Base-by-base conservation (phyloP, 441 rosid species). In the Croton setiger region DNA sequence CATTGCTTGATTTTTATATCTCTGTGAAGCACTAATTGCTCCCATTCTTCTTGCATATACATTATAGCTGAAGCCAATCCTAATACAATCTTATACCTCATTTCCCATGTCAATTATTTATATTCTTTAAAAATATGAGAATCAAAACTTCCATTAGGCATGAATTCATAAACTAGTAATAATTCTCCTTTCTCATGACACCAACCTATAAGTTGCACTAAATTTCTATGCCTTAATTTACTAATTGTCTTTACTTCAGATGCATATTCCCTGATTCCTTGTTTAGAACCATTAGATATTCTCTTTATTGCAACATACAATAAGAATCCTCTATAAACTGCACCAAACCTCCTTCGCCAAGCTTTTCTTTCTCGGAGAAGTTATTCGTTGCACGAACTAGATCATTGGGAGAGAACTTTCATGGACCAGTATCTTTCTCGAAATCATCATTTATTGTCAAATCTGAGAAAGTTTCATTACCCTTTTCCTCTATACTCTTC, bases 301-400 rank as follows among this genome's bases (percentile, higher is more conserved):
- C 74, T 73, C 64, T 82, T 78, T 3, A 85, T 82, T 0, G 81
- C 58, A 35, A 79, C n/a, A 20, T 59, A n/a, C 0, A 45, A 8
- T 41, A 77, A 63, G 7, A 63, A 76, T 6, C 84, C 77, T 55
- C 6, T 68, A 63, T 78, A 83, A 15, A 81, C 82, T 4, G 69
- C 73, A 1, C 82, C 76, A 18, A 76, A 85, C 1, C 83, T n/a
- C 83, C 84, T 13, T 73, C 63, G 4, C 86, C 86, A 0, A 85
- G 72, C 43, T 71, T 78, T 55, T 63, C 45, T 37, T 72, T 39
- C 5, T 72, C 75, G 0, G 54, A 44, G 21, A 83, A 83, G 53
- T 81, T 68, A 7, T 35, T 60, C 12, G 84, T 85, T 0, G 76
- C 83, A 0, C 11, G 20, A 31, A 63, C 69, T 59, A 83, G 64